Percentiles rank a stretch among this genome's conserved stretches.
These are phyloP conservation scores for Apiosordaria backusii DNA, from an alignment of 495 filamentous ascomycete genomes.

Conservation along the genomic window DNA sequence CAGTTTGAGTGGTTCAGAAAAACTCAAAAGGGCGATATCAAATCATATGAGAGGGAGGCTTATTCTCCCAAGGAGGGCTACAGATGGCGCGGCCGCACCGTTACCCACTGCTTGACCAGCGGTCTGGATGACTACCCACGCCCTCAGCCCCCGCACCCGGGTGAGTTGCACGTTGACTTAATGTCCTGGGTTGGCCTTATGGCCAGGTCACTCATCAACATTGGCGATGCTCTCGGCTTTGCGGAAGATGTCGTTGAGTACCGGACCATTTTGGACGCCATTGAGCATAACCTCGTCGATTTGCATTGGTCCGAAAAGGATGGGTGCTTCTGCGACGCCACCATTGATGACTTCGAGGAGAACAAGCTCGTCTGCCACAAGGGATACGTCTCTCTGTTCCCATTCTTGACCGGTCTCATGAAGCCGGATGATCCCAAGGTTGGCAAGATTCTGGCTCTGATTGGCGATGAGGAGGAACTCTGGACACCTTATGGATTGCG, in stretches of 20 bases:
- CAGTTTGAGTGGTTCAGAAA: constrained; percentile 93
- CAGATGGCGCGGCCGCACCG: constrained; percentile 90
- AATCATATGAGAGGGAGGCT: constrained; percentile 81
- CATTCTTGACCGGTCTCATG: constrained; percentile 78
- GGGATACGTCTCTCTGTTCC: constrained; percentile 92
- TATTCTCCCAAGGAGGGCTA: constrained; percentile 87
- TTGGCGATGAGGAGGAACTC: constrained; percentile 76
- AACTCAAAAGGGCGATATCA: constrained; percentile 88
- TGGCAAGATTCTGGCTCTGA: constrained; percentile 68
- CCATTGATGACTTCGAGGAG: constrained; percentile 94
- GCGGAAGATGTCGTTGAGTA: constrained; percentile 71
- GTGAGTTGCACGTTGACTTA: constrained; percentile 92
- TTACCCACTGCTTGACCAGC: constrained; percentile 82
- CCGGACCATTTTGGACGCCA: constrained; percentile 68
- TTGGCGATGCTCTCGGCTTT: constrained; percentile 68
- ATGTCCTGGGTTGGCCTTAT: constrained; percentile 97
- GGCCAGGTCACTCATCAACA: constrained; percentile 72
- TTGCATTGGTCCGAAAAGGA: constrained; percentile 82
- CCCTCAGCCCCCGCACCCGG: constrained; percentile 92
- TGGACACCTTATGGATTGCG: constrained; percentile 84
- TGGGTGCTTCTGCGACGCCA: constrained; percentile 89
- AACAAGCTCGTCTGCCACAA: constrained; percentile 88
- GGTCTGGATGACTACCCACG: constrained; percentile 96
- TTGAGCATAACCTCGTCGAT: constrained; percentile 85
- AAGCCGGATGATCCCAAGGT: constrained; percentile 67